Evolutionary conservation across 2,329 filamentous ascomycete genomes (phyloP).

Genomic region (Microcyclosporella mali): DNA sequence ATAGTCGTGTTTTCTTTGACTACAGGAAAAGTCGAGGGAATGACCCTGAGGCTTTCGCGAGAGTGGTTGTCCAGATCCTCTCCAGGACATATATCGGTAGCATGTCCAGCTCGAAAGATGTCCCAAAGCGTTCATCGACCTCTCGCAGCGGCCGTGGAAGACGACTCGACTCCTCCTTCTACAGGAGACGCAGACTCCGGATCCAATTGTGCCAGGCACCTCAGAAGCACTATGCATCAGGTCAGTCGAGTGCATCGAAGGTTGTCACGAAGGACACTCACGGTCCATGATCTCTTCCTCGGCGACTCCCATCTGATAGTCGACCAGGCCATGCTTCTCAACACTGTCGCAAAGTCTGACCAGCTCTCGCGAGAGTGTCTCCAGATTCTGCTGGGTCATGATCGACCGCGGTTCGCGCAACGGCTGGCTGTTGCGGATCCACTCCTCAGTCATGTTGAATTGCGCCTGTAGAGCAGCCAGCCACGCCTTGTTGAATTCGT

Average conservation of each 20-base stretch:
- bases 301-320: slow-evolving; percentile 95
- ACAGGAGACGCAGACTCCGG: slow-evolving; percentile 13
- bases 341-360: slow-evolving; percentile 77
- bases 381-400: slow-evolving; percentile 62
- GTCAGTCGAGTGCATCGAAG: neutral
- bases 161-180: slow-evolving; percentile 14
- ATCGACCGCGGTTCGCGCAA: slow-evolving; percentile 54
- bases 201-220: slow-evolving; percentile 18
- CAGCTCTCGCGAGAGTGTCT: slow-evolving; percentile 75
- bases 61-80: too few species aligned
- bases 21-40: too few species aligned
- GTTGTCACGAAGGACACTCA: slow-evolving; percentile 49
- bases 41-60: too few species aligned
- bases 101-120: too few species aligned
- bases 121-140: slow-evolving; percentile 11
- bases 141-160: slow-evolving; percentile 12
- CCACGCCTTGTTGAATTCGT: slow-evolving; percentile 92
- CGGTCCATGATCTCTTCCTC: slow-evolving; percentile 84
- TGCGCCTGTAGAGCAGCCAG: slow-evolving; percentile 76
- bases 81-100: too few species aligned
- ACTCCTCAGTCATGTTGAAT: slow-evolving; percentile 61
- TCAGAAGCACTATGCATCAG: slow-evolving; percentile 15
- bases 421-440: slow-evolving; percentile 54
- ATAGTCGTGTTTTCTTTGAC: too few species aligned
- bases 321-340: slow-evolving; percentile 87